A percentile compares a stretch with the other conserved stretches of the same genome.
Evolutionary conservation across 1,284 basidiomycete genomes (phyloP).

Genomic region (Somion occarium): DNA sequence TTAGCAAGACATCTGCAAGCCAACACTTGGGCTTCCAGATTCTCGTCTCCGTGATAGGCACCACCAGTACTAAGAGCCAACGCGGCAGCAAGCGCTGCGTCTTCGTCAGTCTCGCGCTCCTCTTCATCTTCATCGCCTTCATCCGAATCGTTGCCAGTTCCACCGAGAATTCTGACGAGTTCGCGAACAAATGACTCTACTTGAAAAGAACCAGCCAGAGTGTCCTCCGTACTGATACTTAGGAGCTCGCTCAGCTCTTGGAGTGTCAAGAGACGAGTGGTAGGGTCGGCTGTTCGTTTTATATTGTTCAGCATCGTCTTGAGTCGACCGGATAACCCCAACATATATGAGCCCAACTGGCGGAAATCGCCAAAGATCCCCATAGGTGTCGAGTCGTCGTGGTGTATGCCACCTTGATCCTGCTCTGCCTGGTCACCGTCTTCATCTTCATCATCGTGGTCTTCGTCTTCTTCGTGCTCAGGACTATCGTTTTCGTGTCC

Average conservation of each 20-base stretch:
- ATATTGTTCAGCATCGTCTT: conserved; percentile 90
- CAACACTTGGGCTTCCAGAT: conserved; percentile 87
- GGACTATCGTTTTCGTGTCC: conserved; percentile 39
- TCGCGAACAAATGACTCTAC: conserved; percentile 91
- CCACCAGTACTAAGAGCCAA: conserved; percentile 67
- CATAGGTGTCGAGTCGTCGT: conserved; percentile 63
- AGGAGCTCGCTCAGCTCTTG: conserved; percentile 95
- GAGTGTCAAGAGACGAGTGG: conserved; percentile 82
- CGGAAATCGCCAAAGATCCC: conserved; percentile 83
- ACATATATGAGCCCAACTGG: conserved; percentile 87
- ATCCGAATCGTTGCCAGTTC: conserved; percentile 68
- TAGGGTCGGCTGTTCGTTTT: conserved; percentile 75
- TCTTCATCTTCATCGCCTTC: conserved; percentile 65
- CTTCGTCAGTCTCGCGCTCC: conserved; percentile 64
- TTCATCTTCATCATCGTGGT: conserved; percentile 38
- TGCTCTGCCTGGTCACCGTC: conserved; percentile 42
- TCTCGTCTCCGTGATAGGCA: conserved; percentile 71
- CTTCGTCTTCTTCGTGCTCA: conserved; percentile 34
- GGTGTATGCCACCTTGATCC: conserved; percentile 33
- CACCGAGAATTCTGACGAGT: conserved; percentile 88
- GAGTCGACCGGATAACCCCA: conserved; percentile 79
- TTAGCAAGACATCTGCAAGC: conserved; percentile 95
- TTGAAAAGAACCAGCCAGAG: conserved; percentile 91
- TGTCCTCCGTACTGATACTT: conserved; percentile 97
- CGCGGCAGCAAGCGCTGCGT: conserved; percentile 81